Evolutionary conservation across 2,329 filamentous ascomycete species (phyloP), one percentile per base, ranked within the genome.

Genomic region (Metarhizium brunneum): DNA sequence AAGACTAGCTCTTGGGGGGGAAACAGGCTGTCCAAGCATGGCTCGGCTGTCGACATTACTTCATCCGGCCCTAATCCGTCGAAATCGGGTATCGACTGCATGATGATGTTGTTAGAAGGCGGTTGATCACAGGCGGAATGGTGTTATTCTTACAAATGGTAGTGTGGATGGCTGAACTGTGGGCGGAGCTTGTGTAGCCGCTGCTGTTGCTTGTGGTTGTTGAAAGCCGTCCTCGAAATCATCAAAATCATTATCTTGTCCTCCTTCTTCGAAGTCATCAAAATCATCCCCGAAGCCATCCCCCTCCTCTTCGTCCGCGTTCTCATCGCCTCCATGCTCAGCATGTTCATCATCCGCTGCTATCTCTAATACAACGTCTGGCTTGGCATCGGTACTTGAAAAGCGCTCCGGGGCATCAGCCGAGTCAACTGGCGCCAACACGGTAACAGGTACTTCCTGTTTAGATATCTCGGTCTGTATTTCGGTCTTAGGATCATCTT

Each of bases 151-250:
- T 69, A 78, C 73, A 65, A 77, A 76, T 65, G 78, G 75, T 61
- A 78, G 68, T 54, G 68, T 66, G 25, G 70, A 64, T 60, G 71
- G 67, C 57, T 71, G 69, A 50, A 65, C 57, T 57, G 70, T 65
- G 56, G 70, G 66, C 60, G 69, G 60, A 32, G 65, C 60, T 47
- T 67, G 58, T 48, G 65, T 65, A 32, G 67, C 62, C 50, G 64
- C 63, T 6, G 63, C 53, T 30, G 62, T 60, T 20, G 64, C 58
- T 40, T 66, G 58, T 56, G 80, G 68, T 66, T 82, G 75, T 64
- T 89, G 80, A 66, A 90, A 90, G 42, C 78, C 84, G 61, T 86
- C 87, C 65, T 87, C 85, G 70, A 90, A 90, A 64, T 88, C 86
- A 64, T 83, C 82, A 71, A 86, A 85, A 63, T 80, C 80, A 30